These are phyloP conservation scores for Pleurotus eryngii DNA, from an alignment of 768 basidiomycete species.

Conservation along the genomic window DNA sequence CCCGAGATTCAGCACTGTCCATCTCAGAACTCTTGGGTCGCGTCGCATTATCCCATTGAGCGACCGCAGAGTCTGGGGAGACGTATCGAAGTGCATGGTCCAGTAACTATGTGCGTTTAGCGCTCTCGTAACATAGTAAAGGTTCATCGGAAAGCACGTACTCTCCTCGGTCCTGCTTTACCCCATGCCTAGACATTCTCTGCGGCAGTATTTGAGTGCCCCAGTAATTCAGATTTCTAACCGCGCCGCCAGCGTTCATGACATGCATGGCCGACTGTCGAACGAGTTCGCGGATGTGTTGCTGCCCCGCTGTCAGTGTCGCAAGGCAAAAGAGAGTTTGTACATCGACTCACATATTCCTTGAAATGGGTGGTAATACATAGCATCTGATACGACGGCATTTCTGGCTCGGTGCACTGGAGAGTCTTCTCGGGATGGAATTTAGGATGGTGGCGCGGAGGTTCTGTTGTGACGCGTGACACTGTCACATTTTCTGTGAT, in stretches of 20 bases:
- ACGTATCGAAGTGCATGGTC: slow-evolving; percentile 88
- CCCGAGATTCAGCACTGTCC: slow-evolving; percentile 78
- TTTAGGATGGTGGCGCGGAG: too few relatives aligned
- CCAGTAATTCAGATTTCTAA: slow-evolving; percentile 73
- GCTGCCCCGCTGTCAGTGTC: slow-evolving; percentile 34
- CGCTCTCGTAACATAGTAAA: too few relatives aligned
- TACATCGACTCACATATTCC: slow-evolving; percentile 56
- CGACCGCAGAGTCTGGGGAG: slow-evolving; percentile 61
- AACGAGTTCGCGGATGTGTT: slow-evolving; percentile 73
- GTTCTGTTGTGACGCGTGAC: too few relatives aligned
- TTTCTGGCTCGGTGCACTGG: slow-evolving; percentile 25
- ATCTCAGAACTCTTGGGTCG: slow-evolving; percentile 82
- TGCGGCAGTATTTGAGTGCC: slow-evolving; percentile 74
- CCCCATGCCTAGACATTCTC: slow-evolving; percentile 63
- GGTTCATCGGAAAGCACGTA: slow-evolving; percentile 37
- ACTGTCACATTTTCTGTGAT: too few relatives aligned
- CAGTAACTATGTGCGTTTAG: slow-evolving; percentile 59
- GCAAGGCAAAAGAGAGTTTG: neutral
- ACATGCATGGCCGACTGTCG: slow-evolving; percentile 68
- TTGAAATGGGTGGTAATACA: slow-evolving; percentile 76
- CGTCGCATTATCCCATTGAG: slow-evolving; percentile 67
- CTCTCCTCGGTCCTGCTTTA: slow-evolving; percentile 66
- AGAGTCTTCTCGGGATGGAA: too few relatives aligned
- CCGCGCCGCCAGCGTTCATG: slow-evolving; percentile 74
- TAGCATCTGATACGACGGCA: slow-evolving; percentile 88